Base-by-base conservation (phyloP, 495 filamentous ascomycete genomes). In the Aspergillus campestris region DNA sequence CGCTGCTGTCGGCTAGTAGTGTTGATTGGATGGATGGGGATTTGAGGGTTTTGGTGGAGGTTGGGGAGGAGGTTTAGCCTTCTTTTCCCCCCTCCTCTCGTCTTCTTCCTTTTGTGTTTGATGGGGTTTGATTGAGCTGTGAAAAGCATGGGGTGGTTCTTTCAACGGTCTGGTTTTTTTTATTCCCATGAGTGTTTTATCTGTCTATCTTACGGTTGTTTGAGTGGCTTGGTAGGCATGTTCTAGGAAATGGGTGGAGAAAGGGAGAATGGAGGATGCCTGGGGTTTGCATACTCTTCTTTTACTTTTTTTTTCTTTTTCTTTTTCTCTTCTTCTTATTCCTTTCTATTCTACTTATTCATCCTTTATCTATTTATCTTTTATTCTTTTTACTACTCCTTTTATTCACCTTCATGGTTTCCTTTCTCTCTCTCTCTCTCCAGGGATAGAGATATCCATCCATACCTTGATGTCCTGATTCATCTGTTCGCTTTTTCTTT, bases 21-120 rank as follows among this genome's bases (percentile, higher is more conserved):
- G 60, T 65, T n/a, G 73, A 74, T 11, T 77, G 72, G 73, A 71
- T 78, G 70, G 74, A 77, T 46, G 64, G 65, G 7, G 61, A 70
- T n/a, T 49, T 76, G 45, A 68, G 56, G 42, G 64, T 75, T 43
- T 48, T 77, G 30, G 55, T 75, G 27, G 68, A 73, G n/a, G 13
- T 65, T 33, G 62, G 53, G 10, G 31, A 38, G 13, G 15, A 43
- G 8, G 44, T 32, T 30, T 42, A 38, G 38, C 7, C 24, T 8
- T 32, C 15, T 12, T 38, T 11, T 12, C 2, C 8, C 8, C 18
- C 11, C 18, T 38, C 15, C 18, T 24, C 8, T 38, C 2, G 32
- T 34, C n/a, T 34, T 34, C 9, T 34, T 34, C n/a, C n/a, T 34
- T n/a, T 34, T n/a, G 7, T 34, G 7, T 34, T 34, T n/a, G n/a